These are phyloP conservation scores for Canariomyces notabilis DNA, from an alignment of 2,329 filamentous ascomycete species.

Conservation along the genomic window DNA sequence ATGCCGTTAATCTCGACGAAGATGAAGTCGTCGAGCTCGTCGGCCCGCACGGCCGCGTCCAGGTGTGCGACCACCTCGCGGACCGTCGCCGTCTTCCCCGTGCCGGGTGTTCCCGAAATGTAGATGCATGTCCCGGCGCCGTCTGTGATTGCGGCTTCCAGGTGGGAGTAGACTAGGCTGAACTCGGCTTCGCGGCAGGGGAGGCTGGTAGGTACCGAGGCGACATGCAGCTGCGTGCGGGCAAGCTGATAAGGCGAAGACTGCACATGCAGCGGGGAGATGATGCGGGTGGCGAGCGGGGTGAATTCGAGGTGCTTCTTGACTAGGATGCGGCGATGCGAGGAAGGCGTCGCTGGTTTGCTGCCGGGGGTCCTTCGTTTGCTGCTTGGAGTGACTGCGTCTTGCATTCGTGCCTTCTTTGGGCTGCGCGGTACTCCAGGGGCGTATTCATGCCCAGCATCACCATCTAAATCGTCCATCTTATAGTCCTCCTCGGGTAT, in stretches of 20 bases:
- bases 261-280: slow-evolving; percentile 69
- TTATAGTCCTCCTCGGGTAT: slow-evolving; percentile 31
- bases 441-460: slow-evolving; percentile 33
- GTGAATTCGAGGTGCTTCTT: slow-evolving; percentile 95
- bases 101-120: slow-evolving; percentile 97
- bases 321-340: slow-evolving; percentile 53
- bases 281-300: slow-evolving; percentile 79
- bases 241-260: slow-evolving; percentile 89
- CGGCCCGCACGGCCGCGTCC: slow-evolving; percentile 78
- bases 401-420: slow-evolving; percentile 28
- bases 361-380: slow-evolving; percentile 45
- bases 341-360: slow-evolving; percentile 38
- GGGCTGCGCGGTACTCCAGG: slow-evolving; percentile 33
- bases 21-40: slow-evolving; percentile 96
- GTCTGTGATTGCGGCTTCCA: slow-evolving; percentile 90
- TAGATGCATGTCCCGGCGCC: slow-evolving; percentile 96
- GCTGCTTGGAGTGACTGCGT: slow-evolving; percentile 48
- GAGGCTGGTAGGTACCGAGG: slow-evolving; percentile 81
- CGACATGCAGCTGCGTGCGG: slow-evolving; percentile 83
- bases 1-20: slow-evolving; percentile 99
- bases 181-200: slow-evolving; percentile 94
- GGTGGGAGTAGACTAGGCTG: slow-evolving; percentile 82
- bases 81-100: slow-evolving; percentile 95
- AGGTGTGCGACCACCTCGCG: slow-evolving; percentile 88
- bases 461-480: slow-evolving; percentile 28